Base-by-base conservation (phyloP, 2,329 filamentous ascomycete species). In the Dactylella cylindrospora region DNA sequence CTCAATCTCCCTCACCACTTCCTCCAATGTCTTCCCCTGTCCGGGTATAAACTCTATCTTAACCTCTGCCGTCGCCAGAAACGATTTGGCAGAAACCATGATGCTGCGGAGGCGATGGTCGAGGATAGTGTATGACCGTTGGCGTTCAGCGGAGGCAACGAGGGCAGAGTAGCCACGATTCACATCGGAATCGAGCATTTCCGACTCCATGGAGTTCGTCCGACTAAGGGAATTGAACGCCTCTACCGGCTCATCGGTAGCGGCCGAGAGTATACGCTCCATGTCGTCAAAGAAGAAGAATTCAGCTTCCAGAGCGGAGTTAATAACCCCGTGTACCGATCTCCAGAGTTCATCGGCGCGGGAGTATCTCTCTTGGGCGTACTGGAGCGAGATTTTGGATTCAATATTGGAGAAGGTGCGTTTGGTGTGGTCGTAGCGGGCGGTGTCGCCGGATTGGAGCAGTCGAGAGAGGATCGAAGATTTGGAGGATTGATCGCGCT, bases 261-360 rank as follows among this genome's bases (percentile, higher is more conserved):
- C 57, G 7, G 43, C 35, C 5, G 49, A 62, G 13, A 62, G 19
- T 5, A 53, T 54, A 1, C 57, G 36, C 10, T 62, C 49, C 43
- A 62, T 47, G 26, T 62, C 57, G 29, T 62, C 57, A 31, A 62
- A 62, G 31, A 62, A 62, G 43, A 44, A 50, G 19, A 62, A 54
- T 25, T 62, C 57, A 3, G 57, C 57, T 13, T 53, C 57, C 7
- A 62, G 32, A 2, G 57, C 43, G 2, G 49, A 15, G 25, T 62
- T 49, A 8, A 62, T 47, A 15, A 53, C 57, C 22, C 49, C 49
- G 26, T 53, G 57, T 1, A 32, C 12, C 6, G 57, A 33, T 2
- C 25, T 17, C 41, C 44, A 62, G 5, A 62, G 44, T 6, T 52
- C 47, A n/a, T 54, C 38, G 4, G 49, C 49, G 4, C 57, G 43